Evolutionary conservation across 2,329 filamentous ascomycete genomes (phyloP).

Genomic region (Aspergillus ochraceus): DNA sequence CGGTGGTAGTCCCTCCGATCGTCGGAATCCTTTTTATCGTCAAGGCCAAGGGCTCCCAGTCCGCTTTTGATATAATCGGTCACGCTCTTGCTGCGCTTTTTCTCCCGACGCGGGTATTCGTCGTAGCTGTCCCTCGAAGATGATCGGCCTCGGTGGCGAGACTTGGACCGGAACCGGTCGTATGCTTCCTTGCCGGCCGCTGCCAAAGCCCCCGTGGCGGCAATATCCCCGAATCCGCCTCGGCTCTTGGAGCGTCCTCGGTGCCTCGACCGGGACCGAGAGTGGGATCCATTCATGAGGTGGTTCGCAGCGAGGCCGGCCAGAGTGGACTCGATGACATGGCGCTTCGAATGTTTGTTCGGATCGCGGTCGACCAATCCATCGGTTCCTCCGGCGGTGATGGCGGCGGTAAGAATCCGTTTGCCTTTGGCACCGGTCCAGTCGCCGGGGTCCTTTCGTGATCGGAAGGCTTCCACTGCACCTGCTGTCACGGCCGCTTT

Average conservation of each 20-base stretch:
- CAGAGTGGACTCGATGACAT: slow-evolving; percentile 82
- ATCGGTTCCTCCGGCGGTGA: slow-evolving; percentile 83
- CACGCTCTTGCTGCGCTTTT: slow-evolving; percentile 48
- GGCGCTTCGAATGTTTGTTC: slow-evolving; percentile 73
- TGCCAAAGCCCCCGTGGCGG: slow-evolving; percentile 45
- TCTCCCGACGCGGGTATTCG: slow-evolving; percentile 51
- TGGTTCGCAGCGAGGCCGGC: slow-evolving; percentile 85
- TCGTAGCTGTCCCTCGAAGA: slow-evolving; percentile 54
- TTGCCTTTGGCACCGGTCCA: slow-evolving; percentile 93
- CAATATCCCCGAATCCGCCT: slow-evolving; percentile 44
- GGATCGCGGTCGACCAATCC: slow-evolving; percentile 67
- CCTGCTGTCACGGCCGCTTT: slow-evolving; percentile 89
- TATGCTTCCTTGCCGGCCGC: slow-evolving; percentile 50
- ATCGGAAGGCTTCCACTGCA: slow-evolving; percentile 87
- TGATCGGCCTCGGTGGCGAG: slow-evolving; percentile 42
- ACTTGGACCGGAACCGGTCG: slow-evolving; percentile 45
- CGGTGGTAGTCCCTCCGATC: slow-evolving; percentile 32
- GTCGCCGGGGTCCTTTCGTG: slow-evolving; percentile 81
- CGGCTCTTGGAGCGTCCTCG: slow-evolving; percentile 43
- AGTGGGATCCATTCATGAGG: slow-evolving; percentile 79
- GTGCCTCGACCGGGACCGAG: slow-evolving; percentile 61
- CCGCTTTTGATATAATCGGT: slow-evolving; percentile 47
- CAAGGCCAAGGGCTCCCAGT: slow-evolving; percentile 46
- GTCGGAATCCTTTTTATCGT: slow-evolving; percentile 27
- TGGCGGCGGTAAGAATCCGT: slow-evolving; percentile 82